phyloP scores from a whole-genome alignment of 2,329 filamentous ascomycete species.

The Alternaria conjuncta region DNA sequence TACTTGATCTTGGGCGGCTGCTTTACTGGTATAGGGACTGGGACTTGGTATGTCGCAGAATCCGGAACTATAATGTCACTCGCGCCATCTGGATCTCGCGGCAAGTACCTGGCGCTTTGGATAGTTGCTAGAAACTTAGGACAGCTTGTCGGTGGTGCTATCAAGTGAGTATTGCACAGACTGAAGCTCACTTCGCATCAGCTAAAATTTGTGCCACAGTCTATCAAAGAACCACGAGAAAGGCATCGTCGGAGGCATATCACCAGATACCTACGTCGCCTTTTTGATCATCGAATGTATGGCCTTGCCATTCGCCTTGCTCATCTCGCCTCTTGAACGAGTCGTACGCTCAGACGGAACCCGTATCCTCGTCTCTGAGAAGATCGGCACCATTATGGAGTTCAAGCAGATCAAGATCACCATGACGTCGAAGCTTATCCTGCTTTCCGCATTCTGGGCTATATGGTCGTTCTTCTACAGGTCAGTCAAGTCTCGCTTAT shows the following conservation, averaged over 20 bases:
- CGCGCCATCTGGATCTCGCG: slow-evolving; percentile 54
- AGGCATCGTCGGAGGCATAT: slow-evolving; percentile 46
- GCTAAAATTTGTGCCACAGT: slow-evolving; percentile 6
- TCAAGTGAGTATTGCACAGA: slow-evolving; percentile 32
- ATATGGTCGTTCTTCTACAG: slow-evolving; percentile 57
- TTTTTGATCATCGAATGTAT: slow-evolving; percentile 57
- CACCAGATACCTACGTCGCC: slow-evolving; percentile 55
- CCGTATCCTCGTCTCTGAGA: slow-evolving; percentile 51
- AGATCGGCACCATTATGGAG: slow-evolving; percentile 49
- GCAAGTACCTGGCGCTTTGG: slow-evolving; percentile 58
- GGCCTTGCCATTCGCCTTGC: slow-evolving; percentile 55
- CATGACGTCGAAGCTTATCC: slow-evolving; percentile 47
- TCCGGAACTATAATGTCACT: slow-evolving; percentile 58
- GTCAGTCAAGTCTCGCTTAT: slow-evolving; percentile 12
- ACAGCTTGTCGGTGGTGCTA: slow-evolving; percentile 56
- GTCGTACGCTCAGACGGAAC: slow-evolving; percentile 57
- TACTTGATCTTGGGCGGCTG: slow-evolving; percentile 43
- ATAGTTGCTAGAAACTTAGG: slow-evolving; percentile 57
- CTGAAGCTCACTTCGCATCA: no score
- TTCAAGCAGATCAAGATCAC: slow-evolving; percentile 51
- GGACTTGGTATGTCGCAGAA: slow-evolving; percentile 59
- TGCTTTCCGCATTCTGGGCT: slow-evolving; percentile 52
- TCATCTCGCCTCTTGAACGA: slow-evolving; percentile 55
- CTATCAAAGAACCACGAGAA: slow-evolving; percentile 38
- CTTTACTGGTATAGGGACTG: slow-evolving; percentile 39